phyloP scores from a whole-genome alignment of 306 rosid species.

The Ammopiptanthus mongolicus region DNA sequence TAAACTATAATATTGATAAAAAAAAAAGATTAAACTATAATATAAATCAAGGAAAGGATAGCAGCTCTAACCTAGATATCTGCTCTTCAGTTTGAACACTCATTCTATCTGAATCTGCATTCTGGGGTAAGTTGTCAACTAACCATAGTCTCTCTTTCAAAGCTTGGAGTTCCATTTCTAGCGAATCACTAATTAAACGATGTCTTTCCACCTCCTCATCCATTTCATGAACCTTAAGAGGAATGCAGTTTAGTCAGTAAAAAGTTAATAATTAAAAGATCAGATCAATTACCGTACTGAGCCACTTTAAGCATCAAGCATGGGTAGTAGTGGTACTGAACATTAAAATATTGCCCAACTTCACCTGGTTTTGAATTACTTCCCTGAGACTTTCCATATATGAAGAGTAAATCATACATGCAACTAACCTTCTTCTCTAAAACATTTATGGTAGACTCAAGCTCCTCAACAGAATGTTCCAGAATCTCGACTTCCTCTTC shows the following conservation, averaged over 20 bases:
- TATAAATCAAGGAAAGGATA: slow-evolving; percentile 26
- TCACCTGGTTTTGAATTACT: background rate
- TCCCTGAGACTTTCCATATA: background rate
- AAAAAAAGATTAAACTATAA: no score
- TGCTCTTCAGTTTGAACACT: slow-evolving; percentile 42
- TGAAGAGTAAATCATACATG: background rate
- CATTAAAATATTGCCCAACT: background rate
- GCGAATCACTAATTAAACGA: slow-evolving; percentile 65
- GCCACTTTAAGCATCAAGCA: slow-evolving; percentile 8
- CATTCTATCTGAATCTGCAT: slow-evolving; percentile 41
- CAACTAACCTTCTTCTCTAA: slow-evolving; percentile 82
- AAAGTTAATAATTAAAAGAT: background rate
- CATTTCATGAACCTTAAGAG: slow-evolving; percentile 72
- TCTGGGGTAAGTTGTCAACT: slow-evolving; percentile 47
- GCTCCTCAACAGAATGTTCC: slow-evolving; percentile 92
- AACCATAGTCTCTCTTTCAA: slow-evolving; percentile 61
- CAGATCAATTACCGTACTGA: background rate
- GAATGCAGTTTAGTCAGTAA: slow-evolving; percentile 9
- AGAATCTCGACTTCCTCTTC: slow-evolving; percentile 93
- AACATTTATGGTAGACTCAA: slow-evolving; percentile 86
- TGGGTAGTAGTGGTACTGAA: background rate
- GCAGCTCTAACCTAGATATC: slow-evolving; percentile 49
- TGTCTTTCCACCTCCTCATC: slow-evolving; percentile 78
- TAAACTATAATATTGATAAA: no score
- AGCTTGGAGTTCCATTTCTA: slow-evolving; percentile 68